These are phyloP conservation scores for Pseudopithomyces maydicus DNA, from an alignment of 2,329 filamentous ascomycete genomes.

Conservation along the genomic window DNA sequence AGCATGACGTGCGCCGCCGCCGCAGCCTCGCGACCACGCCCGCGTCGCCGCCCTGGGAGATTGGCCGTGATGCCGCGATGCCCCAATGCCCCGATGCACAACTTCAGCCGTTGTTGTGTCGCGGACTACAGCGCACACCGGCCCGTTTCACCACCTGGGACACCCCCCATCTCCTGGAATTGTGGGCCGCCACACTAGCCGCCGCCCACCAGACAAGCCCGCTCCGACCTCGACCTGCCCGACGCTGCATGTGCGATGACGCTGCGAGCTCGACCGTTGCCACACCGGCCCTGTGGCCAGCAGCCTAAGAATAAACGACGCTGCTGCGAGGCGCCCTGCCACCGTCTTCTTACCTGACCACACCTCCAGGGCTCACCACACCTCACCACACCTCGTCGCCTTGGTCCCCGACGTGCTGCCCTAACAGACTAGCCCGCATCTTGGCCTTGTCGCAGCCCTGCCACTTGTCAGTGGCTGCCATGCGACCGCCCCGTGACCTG, in stretches of 20 bases:
- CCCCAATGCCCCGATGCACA: not conserved
- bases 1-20: not conserved
- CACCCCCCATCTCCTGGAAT: conserved; percentile 4
- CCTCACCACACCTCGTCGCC: conserved; percentile 14
- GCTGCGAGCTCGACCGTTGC: too few species aligned
- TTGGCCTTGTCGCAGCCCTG: conserved; percentile 3
- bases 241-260: too few species aligned
- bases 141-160: conserved; percentile 11
- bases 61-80: too few species aligned
- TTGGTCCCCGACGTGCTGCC: conserved; percentile 4
- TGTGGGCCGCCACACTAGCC: not conserved
- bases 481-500: too few species aligned
- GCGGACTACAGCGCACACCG: not conserved
- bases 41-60: not conserved
- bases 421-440: not conserved
- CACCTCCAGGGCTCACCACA: too few species aligned
- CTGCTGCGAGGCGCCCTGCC: conserved; percentile 14
- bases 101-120: not conserved
- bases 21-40: not conserved
- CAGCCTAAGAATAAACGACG: conserved; percentile 9
- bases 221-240: too few species aligned
- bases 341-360: conserved; percentile 23
- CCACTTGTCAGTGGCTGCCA: not conserved
- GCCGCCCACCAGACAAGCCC: not conserved
- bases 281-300: not conserved